Evolutionary conservation across 768 basidiomycete genomes (phyloP).

Genomic region (Mycena rosella): DNA sequence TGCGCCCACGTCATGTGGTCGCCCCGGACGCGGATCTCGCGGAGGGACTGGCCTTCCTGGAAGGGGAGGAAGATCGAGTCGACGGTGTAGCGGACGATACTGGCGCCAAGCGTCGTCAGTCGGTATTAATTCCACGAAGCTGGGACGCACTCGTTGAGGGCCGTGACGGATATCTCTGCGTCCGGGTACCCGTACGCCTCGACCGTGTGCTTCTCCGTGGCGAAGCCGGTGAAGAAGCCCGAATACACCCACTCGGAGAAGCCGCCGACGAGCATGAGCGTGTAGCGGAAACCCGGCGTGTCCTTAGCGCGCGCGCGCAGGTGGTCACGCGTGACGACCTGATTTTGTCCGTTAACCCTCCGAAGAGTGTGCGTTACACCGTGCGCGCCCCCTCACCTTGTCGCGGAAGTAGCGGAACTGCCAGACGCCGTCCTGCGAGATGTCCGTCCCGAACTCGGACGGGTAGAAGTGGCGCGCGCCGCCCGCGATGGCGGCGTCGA

Average conservation of each 20-base stretch:
- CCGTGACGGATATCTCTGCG: background rate
- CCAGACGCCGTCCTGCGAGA: background rate
- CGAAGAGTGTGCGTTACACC: no score
- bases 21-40: conserved; percentile 18
- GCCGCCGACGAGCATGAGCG: background rate
- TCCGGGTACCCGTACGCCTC: background rate
- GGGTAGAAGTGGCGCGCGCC: conserved; percentile 27
- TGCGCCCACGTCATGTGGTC: conserved; percentile 15
- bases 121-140: background rate
- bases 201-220: background rate
- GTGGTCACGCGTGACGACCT: conserved; percentile 15
- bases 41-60: background rate
- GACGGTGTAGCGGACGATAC: conserved; percentile 27
- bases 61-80: conserved; percentile 20
- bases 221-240: background rate
- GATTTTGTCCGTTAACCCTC: no score
- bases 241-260: background rate
- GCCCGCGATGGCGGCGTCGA: conserved; percentile 23
- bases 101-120: background rate
- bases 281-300: background rate
- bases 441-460: conserved; percentile 21
- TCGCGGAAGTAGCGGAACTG: conserved; percentile 25
- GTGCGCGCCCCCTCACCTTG: no score
- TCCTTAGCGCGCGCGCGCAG: background rate
- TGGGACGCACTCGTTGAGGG: background rate